Conservation (phyloP, 2,329 filamentous ascomycete genomes). For the Harringtonia lauricola region DNA sequence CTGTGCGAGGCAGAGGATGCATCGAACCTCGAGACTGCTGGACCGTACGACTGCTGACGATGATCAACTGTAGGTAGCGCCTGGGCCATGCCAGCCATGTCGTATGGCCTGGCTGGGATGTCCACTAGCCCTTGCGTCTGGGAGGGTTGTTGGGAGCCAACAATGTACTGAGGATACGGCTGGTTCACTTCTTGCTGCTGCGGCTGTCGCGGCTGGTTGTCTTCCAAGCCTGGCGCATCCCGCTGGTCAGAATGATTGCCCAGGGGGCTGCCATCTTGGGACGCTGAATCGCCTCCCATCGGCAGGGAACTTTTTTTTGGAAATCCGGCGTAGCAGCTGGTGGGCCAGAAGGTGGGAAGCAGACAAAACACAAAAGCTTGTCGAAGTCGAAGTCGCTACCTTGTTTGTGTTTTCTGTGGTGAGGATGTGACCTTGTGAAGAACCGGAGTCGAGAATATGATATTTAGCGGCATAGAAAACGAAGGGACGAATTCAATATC, state of each 20-base stretch:
- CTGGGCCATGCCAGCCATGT: constrained; percentile 4
- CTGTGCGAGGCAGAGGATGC: neutral
- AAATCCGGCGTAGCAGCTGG: no score
- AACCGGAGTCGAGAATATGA: no score
- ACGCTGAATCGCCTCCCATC: no score
- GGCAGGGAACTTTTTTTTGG: no score
- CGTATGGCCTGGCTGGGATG: neutral
- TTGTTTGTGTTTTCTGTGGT: no score
- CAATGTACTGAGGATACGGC: neutral
- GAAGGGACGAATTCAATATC: no score
- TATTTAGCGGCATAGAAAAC: no score
- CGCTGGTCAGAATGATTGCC: neutral
- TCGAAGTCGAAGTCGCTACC: no score
- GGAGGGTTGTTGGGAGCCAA: neutral
- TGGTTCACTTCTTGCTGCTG: neutral
- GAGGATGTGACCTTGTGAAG: no score
- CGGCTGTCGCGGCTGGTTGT: neutral
- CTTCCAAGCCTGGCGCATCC: neutral
- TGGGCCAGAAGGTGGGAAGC: no score
- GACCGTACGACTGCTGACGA: constrained; percentile 1
- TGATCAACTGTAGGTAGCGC: constrained; percentile 3
- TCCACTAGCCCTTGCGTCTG: neutral
- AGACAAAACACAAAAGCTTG: no score
- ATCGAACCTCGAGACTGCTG: neutral
- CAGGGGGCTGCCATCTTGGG: no score